These are phyloP conservation scores for Cladophialophora chaetospira DNA, from an alignment of 2,329 filamentous ascomycete genomes.

Conservation along the genomic window DNA sequence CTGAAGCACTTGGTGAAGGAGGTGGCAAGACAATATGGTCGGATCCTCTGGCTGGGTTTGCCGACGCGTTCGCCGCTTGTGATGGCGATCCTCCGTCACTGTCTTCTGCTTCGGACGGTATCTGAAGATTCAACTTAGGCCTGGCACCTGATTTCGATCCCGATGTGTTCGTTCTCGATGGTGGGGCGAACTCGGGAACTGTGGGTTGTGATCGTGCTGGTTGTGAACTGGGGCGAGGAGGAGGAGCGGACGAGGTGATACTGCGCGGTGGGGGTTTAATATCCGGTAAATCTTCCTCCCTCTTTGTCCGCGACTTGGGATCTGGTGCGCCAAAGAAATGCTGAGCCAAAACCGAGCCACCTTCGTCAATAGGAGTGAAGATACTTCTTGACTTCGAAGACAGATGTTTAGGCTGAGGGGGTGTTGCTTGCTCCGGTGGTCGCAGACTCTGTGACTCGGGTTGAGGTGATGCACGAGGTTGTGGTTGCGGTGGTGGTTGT, in stretches of 20 bases:
- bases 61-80: constrained; percentile 53
- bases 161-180: constrained; percentile 67
- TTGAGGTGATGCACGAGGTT: constrained; percentile 41
- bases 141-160: constrained; percentile 69
- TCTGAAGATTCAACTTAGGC: constrained; percentile 88
- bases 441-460: constrained; percentile 41
- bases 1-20: constrained; percentile 84
- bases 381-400: constrained; percentile 80
- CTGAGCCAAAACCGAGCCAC: constrained; percentile 81
- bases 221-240: constrained; percentile 49
- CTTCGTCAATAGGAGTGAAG: constrained; percentile 95
- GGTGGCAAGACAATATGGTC: constrained; percentile 80
- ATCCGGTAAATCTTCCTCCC: constrained; percentile 61
- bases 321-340: constrained; percentile 69
- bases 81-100: constrained; percentile 65
- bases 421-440: constrained; percentile 43
- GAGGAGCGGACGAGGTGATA: constrained; percentile 19
- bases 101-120: constrained; percentile 87
- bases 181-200: constrained; percentile 70
- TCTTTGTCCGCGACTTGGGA: constrained; percentile 46
- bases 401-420: constrained; percentile 62
- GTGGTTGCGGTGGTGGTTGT: constrained; percentile 58
- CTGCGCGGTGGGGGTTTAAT: constrained; percentile 55
- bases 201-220: constrained; percentile 53
- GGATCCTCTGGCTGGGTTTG: constrained; percentile 33